phyloP scores from a whole-genome alignment of 345 rosid species.

The Eucalyptus erythrocorys region DNA sequence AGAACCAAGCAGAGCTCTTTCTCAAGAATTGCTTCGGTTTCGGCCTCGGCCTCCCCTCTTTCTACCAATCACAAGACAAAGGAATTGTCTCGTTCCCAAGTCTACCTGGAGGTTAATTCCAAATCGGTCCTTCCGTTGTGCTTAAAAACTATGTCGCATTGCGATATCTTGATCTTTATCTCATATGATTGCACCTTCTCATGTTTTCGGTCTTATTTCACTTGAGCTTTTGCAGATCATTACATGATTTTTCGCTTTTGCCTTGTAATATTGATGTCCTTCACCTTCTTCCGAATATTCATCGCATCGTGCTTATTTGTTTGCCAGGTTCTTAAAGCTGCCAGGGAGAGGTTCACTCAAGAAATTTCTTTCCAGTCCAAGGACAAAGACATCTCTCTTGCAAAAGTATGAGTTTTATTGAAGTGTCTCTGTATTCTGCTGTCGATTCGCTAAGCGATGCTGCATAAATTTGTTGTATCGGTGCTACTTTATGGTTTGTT shows the following conservation, averaged over 20 bases:
- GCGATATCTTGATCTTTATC: not conserved
- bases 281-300: not conserved
- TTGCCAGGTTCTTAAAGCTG: constrained; percentile 46
- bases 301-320: constrained; percentile 1
- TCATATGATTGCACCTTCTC: not conserved
- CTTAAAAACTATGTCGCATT: not conserved
- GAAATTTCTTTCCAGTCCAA: constrained; percentile 66
- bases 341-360: constrained; percentile 54
- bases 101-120: constrained; percentile 74
- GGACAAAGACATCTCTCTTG: constrained; percentile 70
- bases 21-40: constrained; percentile 16
- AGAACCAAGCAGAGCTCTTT: constrained; percentile 24
- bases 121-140: not conserved
- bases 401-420: constrained; percentile 30
- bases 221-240: not conserved
- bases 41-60: constrained; percentile 64
- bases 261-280: not conserved
- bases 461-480: not conserved
- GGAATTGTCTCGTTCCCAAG: constrained; percentile 44
- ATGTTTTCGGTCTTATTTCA: not conserved
- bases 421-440: not conserved
- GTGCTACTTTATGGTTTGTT: not conserved
- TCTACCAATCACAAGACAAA: constrained; percentile 44
- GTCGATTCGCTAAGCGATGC: not conserved
- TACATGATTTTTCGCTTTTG: not conserved